phyloP scores from a whole-genome alignment of 495 filamentous ascomycete genomes.

The Astrothelium subdiscretum region DNA sequence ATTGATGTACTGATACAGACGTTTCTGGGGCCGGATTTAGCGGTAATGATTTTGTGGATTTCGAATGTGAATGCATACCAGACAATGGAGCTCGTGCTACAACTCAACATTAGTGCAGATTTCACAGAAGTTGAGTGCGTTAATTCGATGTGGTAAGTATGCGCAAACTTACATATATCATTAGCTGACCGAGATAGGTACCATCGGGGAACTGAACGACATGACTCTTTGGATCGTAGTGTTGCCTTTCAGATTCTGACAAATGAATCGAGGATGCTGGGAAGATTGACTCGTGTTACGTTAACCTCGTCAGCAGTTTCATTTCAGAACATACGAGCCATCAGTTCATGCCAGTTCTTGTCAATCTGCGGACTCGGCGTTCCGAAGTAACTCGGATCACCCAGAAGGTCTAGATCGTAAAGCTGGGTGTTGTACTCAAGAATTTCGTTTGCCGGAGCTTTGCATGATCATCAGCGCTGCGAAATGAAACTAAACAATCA shows the following conservation, averaged over 20 bases:
- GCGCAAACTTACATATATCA: not conserved
- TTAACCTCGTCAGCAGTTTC: not conserved
- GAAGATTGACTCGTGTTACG: not conserved
- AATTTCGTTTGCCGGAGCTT: conserved; percentile 2
- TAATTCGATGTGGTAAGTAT: not conserved
- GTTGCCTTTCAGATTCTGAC: conserved; percentile 1
- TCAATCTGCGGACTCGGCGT: conserved; percentile 1
- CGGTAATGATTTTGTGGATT: not conserved
- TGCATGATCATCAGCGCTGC: not conserved
- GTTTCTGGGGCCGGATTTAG: not conserved
- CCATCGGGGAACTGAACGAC: not conserved
- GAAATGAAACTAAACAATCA: not conserved
- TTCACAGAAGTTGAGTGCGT: not conserved
- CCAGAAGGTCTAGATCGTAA: not conserved
- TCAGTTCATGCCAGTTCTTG: conserved; percentile 1
- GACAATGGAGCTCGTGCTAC: conserved; percentile 1
- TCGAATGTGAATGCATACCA: not conserved
- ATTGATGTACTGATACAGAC: conserved; percentile 1
- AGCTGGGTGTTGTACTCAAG: not conserved
- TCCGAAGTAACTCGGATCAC: not conserved
- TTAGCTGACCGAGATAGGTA: not conserved
- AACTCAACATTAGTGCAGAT: not conserved
- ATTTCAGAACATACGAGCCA: conserved; percentile 1
- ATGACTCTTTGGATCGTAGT: not conserved
- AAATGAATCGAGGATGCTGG: conserved; percentile 2